A percentile compares a stretch with the other conserved stretches of the same genome.
These are phyloP conservation scores for Penicillium thymicola DNA, from an alignment of 2,329 filamentous ascomycete genomes.

Conservation along the genomic window DNA sequence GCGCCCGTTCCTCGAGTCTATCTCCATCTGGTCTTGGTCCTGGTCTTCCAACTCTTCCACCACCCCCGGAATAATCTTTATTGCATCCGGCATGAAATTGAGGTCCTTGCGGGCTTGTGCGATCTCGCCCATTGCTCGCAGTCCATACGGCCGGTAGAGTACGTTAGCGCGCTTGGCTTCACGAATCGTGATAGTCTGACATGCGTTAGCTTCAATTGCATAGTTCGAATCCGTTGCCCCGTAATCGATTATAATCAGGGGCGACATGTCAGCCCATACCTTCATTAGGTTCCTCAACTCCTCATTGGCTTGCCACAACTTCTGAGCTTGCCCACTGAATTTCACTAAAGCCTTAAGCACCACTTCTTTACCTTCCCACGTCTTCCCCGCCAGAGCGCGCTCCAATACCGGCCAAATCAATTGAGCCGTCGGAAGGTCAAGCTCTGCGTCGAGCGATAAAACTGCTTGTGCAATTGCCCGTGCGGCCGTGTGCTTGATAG, in stretches of 20 bases:
- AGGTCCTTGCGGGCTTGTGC: constrained; percentile 65
- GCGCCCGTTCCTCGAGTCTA: constrained; percentile 51
- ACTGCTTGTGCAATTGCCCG: constrained; percentile 74
- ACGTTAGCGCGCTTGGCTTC: constrained; percentile 91
- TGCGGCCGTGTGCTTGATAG: constrained; percentile 82
- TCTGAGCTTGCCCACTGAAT: constrained; percentile 65
- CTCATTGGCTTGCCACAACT: constrained; percentile 55
- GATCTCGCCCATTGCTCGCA: constrained; percentile 69
- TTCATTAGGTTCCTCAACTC: constrained; percentile 66
- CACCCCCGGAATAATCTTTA: constrained; percentile 60
- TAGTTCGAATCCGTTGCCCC: background rate
- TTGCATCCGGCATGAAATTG: constrained; percentile 66
- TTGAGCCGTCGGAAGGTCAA: constrained; percentile 57
- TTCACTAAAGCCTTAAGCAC: constrained; percentile 75
- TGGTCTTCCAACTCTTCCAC: constrained; percentile 56
- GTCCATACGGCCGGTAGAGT: constrained; percentile 73
- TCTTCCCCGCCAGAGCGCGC: constrained; percentile 79
- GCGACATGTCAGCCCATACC: constrained; percentile 41
- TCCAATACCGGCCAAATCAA: constrained; percentile 80
- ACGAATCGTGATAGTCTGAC: constrained; percentile 64
- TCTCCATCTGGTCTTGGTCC: constrained; percentile 62
- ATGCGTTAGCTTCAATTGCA: constrained; percentile 13
- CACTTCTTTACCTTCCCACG: constrained; percentile 86
- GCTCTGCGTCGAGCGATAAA: constrained; percentile 57
- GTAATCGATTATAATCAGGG: constrained; percentile 1